Percentiles rank a stretch among this genome's conserved stretches.
phyloP scores from a whole-genome alignment of 2,329 filamentous ascomycete species.

The Penicillium fuscoglaucum region DNA sequence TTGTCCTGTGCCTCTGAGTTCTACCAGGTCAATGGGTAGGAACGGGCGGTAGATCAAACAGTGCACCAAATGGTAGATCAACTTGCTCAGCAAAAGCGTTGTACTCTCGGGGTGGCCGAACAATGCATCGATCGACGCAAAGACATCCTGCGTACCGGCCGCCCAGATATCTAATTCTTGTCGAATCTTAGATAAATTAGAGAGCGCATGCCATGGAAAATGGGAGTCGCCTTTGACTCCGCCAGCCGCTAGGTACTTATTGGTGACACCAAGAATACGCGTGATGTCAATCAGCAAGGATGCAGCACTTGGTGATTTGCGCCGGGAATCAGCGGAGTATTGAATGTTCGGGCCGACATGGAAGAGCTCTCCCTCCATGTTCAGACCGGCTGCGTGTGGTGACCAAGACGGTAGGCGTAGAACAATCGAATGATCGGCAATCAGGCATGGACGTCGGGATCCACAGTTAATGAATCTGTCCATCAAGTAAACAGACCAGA shows the following conservation, averaged over 20 bases:
- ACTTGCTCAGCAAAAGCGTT: constrained; percentile 75
- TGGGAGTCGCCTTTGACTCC: constrained; percentile 87
- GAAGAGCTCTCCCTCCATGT: constrained; percentile 77
- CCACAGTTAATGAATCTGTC: constrained; percentile 81
- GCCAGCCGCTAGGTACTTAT: constrained; percentile 78
- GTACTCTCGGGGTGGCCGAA: constrained; percentile 79
- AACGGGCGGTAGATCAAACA: constrained; percentile 86
- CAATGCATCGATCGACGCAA: constrained; percentile 70
- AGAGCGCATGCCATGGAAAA: constrained; percentile 86
- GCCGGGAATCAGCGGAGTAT: constrained; percentile 67
- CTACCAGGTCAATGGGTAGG: constrained; percentile 77
- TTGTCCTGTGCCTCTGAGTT: constrained; percentile 75
- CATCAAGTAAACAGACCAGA: constrained; percentile 86
- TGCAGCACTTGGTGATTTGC: constrained; percentile 71
- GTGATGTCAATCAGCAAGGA: constrained; percentile 83
- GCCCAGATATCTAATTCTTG: constrained; percentile 85
- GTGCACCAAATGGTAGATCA: constrained; percentile 83
- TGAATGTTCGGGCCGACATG: constrained; percentile 76
- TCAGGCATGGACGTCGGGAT: constrained; percentile 77
- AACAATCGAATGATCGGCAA: constrained; percentile 73
- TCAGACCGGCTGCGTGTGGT: constrained; percentile 59
- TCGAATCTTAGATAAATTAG: constrained; percentile 80
- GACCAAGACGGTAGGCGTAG: constrained; percentile 75
- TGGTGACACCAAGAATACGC: constrained; percentile 78
- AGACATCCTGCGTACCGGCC: constrained; percentile 74